These are phyloP conservation scores for Chaetomium sp. DNA, from an alignment of 2,329 filamentous ascomycete species.

Conservation along the genomic window DNA sequence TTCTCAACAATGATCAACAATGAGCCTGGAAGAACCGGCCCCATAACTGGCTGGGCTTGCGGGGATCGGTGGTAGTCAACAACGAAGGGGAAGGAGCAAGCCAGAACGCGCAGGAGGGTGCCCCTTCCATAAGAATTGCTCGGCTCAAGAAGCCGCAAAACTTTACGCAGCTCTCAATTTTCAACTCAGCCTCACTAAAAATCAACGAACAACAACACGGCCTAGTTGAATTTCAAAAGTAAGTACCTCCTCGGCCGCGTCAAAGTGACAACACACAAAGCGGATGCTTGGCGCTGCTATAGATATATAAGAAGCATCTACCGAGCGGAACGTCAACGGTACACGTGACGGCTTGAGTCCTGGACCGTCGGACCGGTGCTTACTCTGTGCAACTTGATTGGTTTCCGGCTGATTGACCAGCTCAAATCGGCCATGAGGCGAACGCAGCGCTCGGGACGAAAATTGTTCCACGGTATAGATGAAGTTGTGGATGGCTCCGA, in stretches of 20 bases:
- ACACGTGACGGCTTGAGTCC: neutral
- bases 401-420: slow-evolving; percentile 23
- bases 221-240: neutral
- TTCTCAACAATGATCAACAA: too few relatives aligned
- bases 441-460: slow-evolving; percentile 2
- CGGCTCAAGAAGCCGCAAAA: too few relatives aligned
- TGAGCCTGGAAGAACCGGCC: too few relatives aligned
- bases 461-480: slow-evolving; percentile 11
- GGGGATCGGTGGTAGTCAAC: too few relatives aligned
- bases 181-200: too few relatives aligned
- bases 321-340: neutral
- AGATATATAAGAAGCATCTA: neutral
- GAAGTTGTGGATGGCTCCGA: slow-evolving; percentile 11
- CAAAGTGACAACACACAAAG: too few relatives aligned
- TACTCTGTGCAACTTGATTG: slow-evolving; percentile 21
- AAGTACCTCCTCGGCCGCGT: neutral
- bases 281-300: neutral
- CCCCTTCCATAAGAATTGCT: too few relatives aligned
- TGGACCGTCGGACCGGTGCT: slow-evolving; percentile 24
- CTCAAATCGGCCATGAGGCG: slow-evolving; percentile 6
- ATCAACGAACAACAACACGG: too few relatives aligned
- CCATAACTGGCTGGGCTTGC: too few relatives aligned
- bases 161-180: too few relatives aligned
- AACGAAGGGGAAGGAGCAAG: too few relatives aligned
- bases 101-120: too few relatives aligned